phyloP scores from a whole-genome alignment of 306 rosid genomes.

The Cucumis melo region DNA sequence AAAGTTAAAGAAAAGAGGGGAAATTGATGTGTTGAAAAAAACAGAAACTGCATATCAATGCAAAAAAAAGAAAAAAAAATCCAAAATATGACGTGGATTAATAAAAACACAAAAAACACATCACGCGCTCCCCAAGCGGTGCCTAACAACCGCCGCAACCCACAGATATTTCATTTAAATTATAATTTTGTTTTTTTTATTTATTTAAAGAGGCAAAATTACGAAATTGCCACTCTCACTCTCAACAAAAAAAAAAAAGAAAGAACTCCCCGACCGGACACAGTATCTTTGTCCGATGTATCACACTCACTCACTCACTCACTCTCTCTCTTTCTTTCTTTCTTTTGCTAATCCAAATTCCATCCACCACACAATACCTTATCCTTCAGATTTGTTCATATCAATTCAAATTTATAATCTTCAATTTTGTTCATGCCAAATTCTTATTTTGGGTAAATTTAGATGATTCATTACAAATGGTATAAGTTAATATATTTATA shows the following conservation, averaged over 20 bases:
- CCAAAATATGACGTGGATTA: background rate
- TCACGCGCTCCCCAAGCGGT: background rate
- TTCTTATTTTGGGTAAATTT: too few species aligned
- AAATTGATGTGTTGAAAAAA: slow-evolving; percentile 1
- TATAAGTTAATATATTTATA: too few species aligned
- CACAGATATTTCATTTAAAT: too few species aligned
- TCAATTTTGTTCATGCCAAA: too few species aligned
- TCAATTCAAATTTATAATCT: too few species aligned
- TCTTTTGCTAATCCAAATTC: background rate
- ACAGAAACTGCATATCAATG: background rate
- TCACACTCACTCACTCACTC: background rate
- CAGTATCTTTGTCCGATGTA: slow-evolving; percentile 1
- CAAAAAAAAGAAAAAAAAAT: background rate
- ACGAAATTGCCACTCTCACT: background rate
- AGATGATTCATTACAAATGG: too few species aligned
- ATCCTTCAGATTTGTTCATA: too few species aligned
- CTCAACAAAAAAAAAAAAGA: background rate
- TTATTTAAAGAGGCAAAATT: background rate
- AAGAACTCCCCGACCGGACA: background rate
- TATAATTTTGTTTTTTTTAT: too few species aligned
- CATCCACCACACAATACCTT: too few species aligned
- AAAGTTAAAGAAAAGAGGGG: background rate
- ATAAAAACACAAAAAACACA: background rate
- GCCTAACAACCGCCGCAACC: background rate
- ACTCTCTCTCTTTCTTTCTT: background rate